Evolutionary conservation across 1,284 basidiomycete genomes (phyloP).

Genomic region (Phellopilus nigrolimitatus): DNA sequence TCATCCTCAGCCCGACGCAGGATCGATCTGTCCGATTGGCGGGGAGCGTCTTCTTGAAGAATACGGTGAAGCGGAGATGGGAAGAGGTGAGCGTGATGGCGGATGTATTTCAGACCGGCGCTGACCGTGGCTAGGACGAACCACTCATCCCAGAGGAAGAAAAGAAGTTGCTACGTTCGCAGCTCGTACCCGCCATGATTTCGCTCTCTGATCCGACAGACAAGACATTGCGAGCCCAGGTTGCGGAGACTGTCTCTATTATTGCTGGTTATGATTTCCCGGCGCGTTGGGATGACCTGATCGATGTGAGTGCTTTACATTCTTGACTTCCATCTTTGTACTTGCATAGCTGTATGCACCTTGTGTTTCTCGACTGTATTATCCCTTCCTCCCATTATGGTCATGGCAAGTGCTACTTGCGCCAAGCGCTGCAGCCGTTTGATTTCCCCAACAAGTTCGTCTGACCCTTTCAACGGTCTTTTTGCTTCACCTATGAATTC

Average conservation of each 20-base stretch:
- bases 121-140: slow-evolving; percentile 48
- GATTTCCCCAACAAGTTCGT: no score
- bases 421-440: no score
- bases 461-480: no score
- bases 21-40: slow-evolving; percentile 73
- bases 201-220: slow-evolving; percentile 62
- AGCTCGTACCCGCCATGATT: slow-evolving; percentile 82
- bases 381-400: no score
- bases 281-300: slow-evolving; percentile 78
- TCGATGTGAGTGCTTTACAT: slow-evolving; percentile 79
- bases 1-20: slow-evolving; percentile 66
- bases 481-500: no score
- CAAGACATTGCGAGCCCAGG: slow-evolving; percentile 70
- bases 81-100: slow-evolving; percentile 57
- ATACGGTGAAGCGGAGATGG: slow-evolving; percentile 81
- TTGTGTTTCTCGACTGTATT: background rate
- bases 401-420: no score
- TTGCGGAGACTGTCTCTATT: slow-evolving; percentile 85
- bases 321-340: background rate
- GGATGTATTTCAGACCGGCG: slow-evolving; percentile 1
- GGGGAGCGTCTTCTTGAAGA: slow-evolving; percentile 86
- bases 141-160: slow-evolving; percentile 58
- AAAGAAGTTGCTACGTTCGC: slow-evolving; percentile 60
- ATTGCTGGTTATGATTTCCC: slow-evolving; percentile 87
- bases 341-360: background rate